Base-by-base conservation (phyloP, 1,284 basidiomycete species). In the Leccinum subspadiceum region DNA sequence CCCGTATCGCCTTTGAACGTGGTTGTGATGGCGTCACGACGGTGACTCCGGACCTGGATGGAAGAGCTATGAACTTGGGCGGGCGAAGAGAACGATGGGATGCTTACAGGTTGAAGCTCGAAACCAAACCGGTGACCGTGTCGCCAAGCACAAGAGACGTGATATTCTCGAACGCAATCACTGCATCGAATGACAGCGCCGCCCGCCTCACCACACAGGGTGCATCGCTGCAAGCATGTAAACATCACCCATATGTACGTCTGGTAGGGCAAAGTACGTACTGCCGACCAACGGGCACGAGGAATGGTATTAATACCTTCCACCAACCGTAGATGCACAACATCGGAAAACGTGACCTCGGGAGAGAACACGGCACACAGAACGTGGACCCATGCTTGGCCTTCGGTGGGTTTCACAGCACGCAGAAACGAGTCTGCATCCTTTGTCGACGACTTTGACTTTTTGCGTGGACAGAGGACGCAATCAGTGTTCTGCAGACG, bases 361-460 rank as follows among this genome's bases (percentile, higher is more conserved):
- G 90, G 89, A 33, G 89, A 85, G 77, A 94, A 98, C 1, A 92
- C 84, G 1, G 95, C 85, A 76, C 96, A 98, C 1, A 98, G 74
- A 20, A 95, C 79, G 72, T 99, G 96, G 1, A 88, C 88, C 93
- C 94, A 98, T 62, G 93, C 92, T 74, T 92, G 90, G 26, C 93
- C 91, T 77, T 98, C 96, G 0, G 96, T 98, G 4, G 93, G 93
- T 73, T 98, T 98, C 71, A 92, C 87, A 3, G 89, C 91, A 46
- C 93, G 89, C 41, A 98, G 78, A 66, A 90, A 89, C 13, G 85
- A 84, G 66, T 92, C 87, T 2, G 82, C 68, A n/a, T 77, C 73
- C 33, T 69, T 83, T 65, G 69, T 80, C 68, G 65, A 76, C 68
- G 73, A 78, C 76, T 75, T 80, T 77, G 60, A 82, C 78, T 66